Percentiles rank a stretch among this genome's conserved stretches.
phyloP scores from a whole-genome alignment of 1,284 basidiomycete species.

The Rhizopogon hawkerae region DNA sequence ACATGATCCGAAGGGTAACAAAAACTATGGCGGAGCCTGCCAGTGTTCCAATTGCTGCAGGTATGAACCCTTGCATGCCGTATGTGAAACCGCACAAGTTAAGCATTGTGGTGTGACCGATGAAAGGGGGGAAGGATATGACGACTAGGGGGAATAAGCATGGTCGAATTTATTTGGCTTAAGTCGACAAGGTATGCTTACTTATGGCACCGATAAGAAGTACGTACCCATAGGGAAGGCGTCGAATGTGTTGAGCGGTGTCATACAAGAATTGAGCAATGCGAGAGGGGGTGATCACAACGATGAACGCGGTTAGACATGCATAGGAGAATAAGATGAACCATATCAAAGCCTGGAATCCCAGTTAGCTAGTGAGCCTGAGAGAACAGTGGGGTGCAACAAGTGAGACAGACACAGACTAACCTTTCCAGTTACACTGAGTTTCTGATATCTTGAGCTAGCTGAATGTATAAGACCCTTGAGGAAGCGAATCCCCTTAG shows the following conservation, averaged over 20 bases:
- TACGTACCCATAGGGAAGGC: slow-evolving; percentile 54
- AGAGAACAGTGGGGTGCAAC: slow-evolving; percentile 1
- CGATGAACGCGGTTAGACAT: slow-evolving; percentile 30
- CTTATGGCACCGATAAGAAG: slow-evolving; percentile 45
- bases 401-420: background rate
- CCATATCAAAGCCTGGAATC: slow-evolving; percentile 23
- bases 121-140: slow-evolving; percentile 70
- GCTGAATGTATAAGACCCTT: slow-evolving; percentile 2
- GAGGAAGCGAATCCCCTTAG: background rate
- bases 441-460: slow-evolving; percentile 15
- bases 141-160: slow-evolving; percentile 36
- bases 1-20: slow-evolving; percentile 50
- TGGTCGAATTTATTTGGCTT: background rate
- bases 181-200: slow-evolving; percentile 25
- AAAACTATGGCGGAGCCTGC: slow-evolving; percentile 65
- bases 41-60: slow-evolving; percentile 55
- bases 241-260: slow-evolving; percentile 52
- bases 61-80: slow-evolving; percentile 64
- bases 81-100: slow-evolving; percentile 77
- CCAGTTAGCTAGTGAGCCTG: background rate
- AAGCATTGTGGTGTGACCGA: slow-evolving; percentile 60
- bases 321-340: slow-evolving; percentile 18
- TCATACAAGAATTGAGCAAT: slow-evolving; percentile 69
- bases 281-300: slow-evolving; percentile 50
- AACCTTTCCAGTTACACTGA: slow-evolving; percentile 20